Percentiles rank a stretch among this genome's conserved stretches.
Conservation (phyloP, 352 stramenopile genomes). For the Phytopythium montanum region DNA sequence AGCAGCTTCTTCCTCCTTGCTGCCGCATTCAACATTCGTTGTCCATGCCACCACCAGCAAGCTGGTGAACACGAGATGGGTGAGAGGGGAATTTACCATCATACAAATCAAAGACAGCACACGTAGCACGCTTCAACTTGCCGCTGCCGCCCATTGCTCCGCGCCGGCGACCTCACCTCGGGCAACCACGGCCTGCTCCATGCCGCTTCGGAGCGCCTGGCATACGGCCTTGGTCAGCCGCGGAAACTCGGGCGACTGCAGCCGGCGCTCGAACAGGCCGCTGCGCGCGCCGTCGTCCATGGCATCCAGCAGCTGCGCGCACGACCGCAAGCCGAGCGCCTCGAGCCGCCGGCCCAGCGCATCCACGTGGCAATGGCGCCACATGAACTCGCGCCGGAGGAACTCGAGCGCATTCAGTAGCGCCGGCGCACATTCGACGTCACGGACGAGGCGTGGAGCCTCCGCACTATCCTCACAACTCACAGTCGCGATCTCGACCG, state of each 20-base stretch:
- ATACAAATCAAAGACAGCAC: too few relatives aligned
- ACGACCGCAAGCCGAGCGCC: constrained; percentile 30
- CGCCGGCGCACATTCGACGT: constrained; percentile 26
- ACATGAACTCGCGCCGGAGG: constrained; percentile 42
- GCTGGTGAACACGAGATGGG: too few relatives aligned
- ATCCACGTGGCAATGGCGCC: constrained; percentile 24
- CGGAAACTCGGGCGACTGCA: constrained; percentile 45
- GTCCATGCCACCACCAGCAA: too few relatives aligned
- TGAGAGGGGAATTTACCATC: too few relatives aligned
- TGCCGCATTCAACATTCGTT: too few relatives aligned
- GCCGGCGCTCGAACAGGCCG: constrained; percentile 35
- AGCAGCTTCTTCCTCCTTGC: constrained; percentile 38
- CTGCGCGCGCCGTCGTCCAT: constrained; percentile 20
- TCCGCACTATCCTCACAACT: neutral
- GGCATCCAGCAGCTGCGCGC: constrained; percentile 27
- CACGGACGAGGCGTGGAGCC: neutral
- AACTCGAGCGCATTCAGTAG: constrained; percentile 23
- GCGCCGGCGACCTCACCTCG: neutral
- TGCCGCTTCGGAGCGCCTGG: constrained; percentile 18
- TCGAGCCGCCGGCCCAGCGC: constrained; percentile 35
- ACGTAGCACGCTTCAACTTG: neutral
- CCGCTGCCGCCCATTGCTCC: neutral
- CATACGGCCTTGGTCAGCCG: constrained; percentile 46
- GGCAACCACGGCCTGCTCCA: constrained; percentile 2
- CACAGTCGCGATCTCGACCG: constrained; percentile 14